These are phyloP conservation scores for Pulveroboletus ravenelii DNA, from an alignment of 768 basidiomycete species.

Conservation along the genomic window DNA sequence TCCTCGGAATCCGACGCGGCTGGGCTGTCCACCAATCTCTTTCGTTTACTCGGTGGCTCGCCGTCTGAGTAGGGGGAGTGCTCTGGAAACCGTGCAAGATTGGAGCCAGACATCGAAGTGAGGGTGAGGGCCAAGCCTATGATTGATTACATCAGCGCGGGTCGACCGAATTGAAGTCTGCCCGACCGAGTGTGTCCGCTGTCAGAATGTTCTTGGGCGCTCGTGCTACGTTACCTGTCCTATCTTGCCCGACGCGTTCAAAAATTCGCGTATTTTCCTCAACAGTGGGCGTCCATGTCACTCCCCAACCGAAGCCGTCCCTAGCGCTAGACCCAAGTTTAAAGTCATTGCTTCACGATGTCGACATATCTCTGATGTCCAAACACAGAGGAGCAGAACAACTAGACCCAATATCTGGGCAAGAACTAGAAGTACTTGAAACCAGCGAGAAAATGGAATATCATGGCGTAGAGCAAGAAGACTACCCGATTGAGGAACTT, in stretches of 20 bases:
- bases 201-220: slow-evolving; percentile 22
- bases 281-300: slow-evolving; percentile 24
- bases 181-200: background rate
- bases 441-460: slow-evolving; percentile 29
- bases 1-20: slow-evolving; percentile 13
- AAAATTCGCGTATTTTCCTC: slow-evolving; percentile 29
- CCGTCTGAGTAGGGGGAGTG: slow-evolving; percentile 6
- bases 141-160: slow-evolving; percentile 19
- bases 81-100: slow-evolving; percentile 4
- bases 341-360: slow-evolving; percentile 56
- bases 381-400: slow-evolving; percentile 32
- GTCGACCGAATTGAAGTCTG: background rate
- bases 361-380: slow-evolving; percentile 55
- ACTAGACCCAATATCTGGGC: slow-evolving; percentile 24
- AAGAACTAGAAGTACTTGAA: slow-evolving; percentile 55
- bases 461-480: slow-evolving; percentile 33
- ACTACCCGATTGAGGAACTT: slow-evolving; percentile 25
- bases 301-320: slow-evolving; percentile 49
- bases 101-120: slow-evolving; percentile 13
- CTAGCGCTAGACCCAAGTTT: slow-evolving; percentile 65
- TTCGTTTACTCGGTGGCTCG: slow-evolving; percentile 30
- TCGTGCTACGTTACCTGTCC: slow-evolving; percentile 22
- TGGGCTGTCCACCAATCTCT: slow-evolving; percentile 18
- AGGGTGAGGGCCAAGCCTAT: background rate
- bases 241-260: slow-evolving; percentile 22